phyloP scores from a whole-genome alignment of 176 grass and related monocot genomes.

The Musa itinerans region DNA sequence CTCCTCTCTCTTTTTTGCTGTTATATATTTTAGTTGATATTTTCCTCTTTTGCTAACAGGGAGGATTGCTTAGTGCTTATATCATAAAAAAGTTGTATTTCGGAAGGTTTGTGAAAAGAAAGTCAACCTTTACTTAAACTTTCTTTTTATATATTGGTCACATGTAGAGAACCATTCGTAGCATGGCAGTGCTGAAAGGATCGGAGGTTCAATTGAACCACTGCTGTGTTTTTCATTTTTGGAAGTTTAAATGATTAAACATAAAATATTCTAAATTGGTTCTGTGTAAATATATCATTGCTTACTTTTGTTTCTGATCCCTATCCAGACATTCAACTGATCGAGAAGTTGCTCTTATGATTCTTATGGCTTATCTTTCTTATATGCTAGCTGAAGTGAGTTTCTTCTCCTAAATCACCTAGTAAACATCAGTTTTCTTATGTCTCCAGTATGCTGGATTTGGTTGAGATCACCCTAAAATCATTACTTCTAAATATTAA shows the following conservation, averaged over 20 bases:
- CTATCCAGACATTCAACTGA: conserved; percentile 79
- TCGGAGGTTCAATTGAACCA: not conserved
- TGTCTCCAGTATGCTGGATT: conserved; percentile 9
- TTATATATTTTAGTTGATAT: conserved; percentile 16
- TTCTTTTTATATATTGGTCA: too few species aligned
- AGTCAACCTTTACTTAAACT: not conserved
- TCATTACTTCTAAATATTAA: not conserved
- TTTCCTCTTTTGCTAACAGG: conserved; percentile 26
- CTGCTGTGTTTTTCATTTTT: not conserved
- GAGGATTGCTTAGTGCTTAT: conserved; percentile 87
- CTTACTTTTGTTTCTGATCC: conserved; percentile 10
- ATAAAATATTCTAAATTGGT: not conserved
- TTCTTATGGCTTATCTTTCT: conserved; percentile 91
- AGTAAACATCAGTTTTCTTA: not conserved
- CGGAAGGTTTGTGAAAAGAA: conserved; percentile 49
- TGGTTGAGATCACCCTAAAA: not conserved
- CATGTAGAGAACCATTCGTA: not conserved
- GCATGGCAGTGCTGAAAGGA: not conserved
- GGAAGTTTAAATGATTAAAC: not conserved
- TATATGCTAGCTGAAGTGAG: conserved; percentile 93
- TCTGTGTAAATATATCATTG: not conserved
- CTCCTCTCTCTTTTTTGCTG: not conserved
- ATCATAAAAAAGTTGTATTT: conserved; percentile 90
- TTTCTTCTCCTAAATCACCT: conserved; percentile 10
- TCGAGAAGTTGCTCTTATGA: conserved; percentile 93